These are phyloP conservation scores for Dothideomycetidae sp. DNA, from an alignment of 2,329 filamentous ascomycete species.

Conservation along the genomic window DNA sequence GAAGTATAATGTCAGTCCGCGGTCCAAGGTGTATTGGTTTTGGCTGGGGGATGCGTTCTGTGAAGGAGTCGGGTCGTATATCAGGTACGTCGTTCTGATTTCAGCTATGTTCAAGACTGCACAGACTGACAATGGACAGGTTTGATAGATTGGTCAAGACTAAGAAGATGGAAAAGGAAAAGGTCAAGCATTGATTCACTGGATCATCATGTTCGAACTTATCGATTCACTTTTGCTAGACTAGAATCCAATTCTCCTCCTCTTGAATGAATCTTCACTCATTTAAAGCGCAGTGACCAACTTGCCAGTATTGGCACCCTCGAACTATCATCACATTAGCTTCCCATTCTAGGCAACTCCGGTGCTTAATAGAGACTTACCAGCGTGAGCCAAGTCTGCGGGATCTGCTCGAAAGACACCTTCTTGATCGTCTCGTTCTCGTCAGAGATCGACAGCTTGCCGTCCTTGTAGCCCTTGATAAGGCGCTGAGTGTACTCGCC, in stretches of 20 bases:
- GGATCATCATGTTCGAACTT: background rate
- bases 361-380: slow-evolving; percentile 1
- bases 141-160: slow-evolving; percentile 31
- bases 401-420: slow-evolving; percentile 35
- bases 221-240: too few relatives aligned
- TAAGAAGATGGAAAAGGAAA: slow-evolving; percentile 26
- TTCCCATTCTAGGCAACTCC: background rate
- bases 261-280: too few relatives aligned
- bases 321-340: slow-evolving; percentile 19
- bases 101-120: background rate
- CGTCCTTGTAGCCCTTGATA: slow-evolving; percentile 26
- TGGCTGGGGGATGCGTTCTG: slow-evolving; percentile 40
- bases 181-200: slow-evolving; percentile 25
- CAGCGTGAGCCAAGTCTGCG: slow-evolving; percentile 35
- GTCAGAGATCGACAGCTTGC: slow-evolving; percentile 31
- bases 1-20: slow-evolving; percentile 37
- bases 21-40: slow-evolving; percentile 36
- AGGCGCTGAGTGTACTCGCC: slow-evolving; percentile 13
- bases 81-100: slow-evolving; percentile 21
- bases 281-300: slow-evolving; percentile 28
- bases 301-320: slow-evolving; percentile 35
- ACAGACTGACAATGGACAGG: slow-evolving; percentile 9
- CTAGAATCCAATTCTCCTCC: too few relatives aligned
- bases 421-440: slow-evolving; percentile 35
- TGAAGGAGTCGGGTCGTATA: slow-evolving; percentile 37